phyloP scores from a whole-genome alignment of 1,284 basidiomycete genomes.

The Laetiporus sulphureus region DNA sequence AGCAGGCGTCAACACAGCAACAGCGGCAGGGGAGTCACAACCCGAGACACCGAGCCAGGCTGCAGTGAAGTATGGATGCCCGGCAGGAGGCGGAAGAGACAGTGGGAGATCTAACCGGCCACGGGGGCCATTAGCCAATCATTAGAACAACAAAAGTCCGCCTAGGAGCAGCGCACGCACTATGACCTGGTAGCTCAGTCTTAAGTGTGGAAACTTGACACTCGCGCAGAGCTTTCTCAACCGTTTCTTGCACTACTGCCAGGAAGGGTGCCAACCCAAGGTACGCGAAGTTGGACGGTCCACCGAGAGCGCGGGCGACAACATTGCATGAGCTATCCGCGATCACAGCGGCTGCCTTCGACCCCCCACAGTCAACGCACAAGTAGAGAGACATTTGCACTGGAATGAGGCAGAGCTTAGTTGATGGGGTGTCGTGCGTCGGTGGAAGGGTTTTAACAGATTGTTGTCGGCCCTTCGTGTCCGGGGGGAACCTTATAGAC shows the following conservation, averaged over 20 bases:
- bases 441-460: too few relatives aligned
- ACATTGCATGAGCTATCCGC: slow-evolving; percentile 46
- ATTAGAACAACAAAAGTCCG: too few relatives aligned
- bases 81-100: slow-evolving; percentile 34
- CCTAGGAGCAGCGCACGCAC: too few relatives aligned
- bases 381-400: slow-evolving; percentile 53
- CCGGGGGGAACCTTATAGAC: background rate
- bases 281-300: slow-evolving; percentile 66
- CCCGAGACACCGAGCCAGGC: slow-evolving; percentile 78
- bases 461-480: too few relatives aligned
- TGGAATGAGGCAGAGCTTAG: background rate
- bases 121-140: too few relatives aligned
- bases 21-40: slow-evolving; percentile 60
- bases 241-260: slow-evolving; percentile 39
- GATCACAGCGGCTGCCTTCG: slow-evolving; percentile 72
- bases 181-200: background rate
- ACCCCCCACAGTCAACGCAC: slow-evolving; percentile 77
- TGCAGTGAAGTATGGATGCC: slow-evolving; percentile 41
- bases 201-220: slow-evolving; percentile 14
- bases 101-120: background rate
- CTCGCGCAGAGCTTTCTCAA: slow-evolving; percentile 47
- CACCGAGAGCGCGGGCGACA: slow-evolving; percentile 54
- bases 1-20: slow-evolving; percentile 42
- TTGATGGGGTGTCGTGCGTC: too few relatives aligned
- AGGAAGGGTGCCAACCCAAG: slow-evolving; percentile 44